Evolutionary conservation across 129 eudicot species (phyloP), one percentile per base, ranked within the genome.

Genomic region (Centella asiatica): DNA sequence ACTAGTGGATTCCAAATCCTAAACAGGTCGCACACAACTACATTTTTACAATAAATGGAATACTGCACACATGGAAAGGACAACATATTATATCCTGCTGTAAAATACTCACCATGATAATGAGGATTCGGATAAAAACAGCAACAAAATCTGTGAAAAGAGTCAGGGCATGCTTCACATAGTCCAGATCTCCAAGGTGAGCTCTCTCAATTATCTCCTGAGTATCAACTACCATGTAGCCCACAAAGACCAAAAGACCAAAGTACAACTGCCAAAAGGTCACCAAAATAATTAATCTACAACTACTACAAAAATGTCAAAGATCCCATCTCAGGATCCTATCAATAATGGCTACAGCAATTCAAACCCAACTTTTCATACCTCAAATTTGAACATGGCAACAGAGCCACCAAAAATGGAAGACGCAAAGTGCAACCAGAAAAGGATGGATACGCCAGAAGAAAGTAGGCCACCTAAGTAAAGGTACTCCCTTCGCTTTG

Each of bases 401-500:
- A 76, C 72, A 15, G 85, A 83, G 50, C 95, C 95, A 25, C 95
- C 90, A 68, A 92, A 92, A 63, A 92, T 69, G 46, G 87, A 79
- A 34, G 95, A 83, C 18, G 98, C 95, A 62, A 92, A 76, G 55
- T 84, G 95, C 84, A 92, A 57, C 98, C 98, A 92, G 76, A 92
- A 72, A 46, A 92, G 98, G 53, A 87, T 77, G 22, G 98, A 84
- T 10, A 92, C 46, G 36, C 94, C 98, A 51, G 98, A 87, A 4
- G 98, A 92, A 22, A 87, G 84, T 27, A 87, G 76, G 61, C 90
- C 98, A 36, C 94, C 95, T 8, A 92, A 70, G 57, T 87, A 92
- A 42, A 92, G 83, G 69, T 71, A 92, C 75, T 92, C 98, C 37
- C 95, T 78, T 17, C 98, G 94, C 68, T 67, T 84, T 50, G 95